Evolutionary conservation across 2,329 filamentous ascomycete genomes (phyloP), one percentile per base, ranked within the genome.

Genomic region (Monosporascus sp.): DNA sequence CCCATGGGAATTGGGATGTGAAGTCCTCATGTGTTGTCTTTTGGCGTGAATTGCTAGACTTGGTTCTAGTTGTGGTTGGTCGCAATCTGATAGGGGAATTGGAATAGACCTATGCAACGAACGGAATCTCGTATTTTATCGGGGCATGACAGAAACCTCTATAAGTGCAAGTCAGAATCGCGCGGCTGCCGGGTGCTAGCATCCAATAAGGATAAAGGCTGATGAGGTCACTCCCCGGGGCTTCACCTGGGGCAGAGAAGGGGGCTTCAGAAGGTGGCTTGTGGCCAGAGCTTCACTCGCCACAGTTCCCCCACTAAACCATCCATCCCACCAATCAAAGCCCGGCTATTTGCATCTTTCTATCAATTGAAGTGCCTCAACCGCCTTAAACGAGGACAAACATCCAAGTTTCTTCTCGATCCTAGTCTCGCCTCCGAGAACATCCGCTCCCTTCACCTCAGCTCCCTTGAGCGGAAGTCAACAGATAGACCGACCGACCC

Each of bases 401-500:
- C 60, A 55, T 37, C 59, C 66, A 57, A 57, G 14, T 14, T 5
- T 18, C 20, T 43, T 20, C 40, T 43, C 7, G 22, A 43, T 15
- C 9, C 9, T 20, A 20, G 22, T 43, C 11, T 6, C 40, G 24
- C 24, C 43, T 46, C 43, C 14, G 43, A 26, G 50, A 60, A 59
- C 61, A 60, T 60, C 57, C 59, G 59, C 58, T 60, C 63, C 62
- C 65, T 65, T 62, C 58, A 58, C 64, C 54, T 55, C 54, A 49
- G 65, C 65, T 67, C 71, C 65, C 69, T 67, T 65, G 71, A 68
- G 71, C 70, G 63, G 58, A 68, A 58, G 63, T 52, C 54, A 51
- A 17, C 24, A 7, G n/a, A 14, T 26, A 15, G 26, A 46, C n/a
- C 43, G 26, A 46, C n/a, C 43, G 43, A 46, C 55, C 57, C 55